Base-by-base conservation (phyloP, 2,329 filamentous ascomycete species). In the Ploettnerulaceae sp. region DNA sequence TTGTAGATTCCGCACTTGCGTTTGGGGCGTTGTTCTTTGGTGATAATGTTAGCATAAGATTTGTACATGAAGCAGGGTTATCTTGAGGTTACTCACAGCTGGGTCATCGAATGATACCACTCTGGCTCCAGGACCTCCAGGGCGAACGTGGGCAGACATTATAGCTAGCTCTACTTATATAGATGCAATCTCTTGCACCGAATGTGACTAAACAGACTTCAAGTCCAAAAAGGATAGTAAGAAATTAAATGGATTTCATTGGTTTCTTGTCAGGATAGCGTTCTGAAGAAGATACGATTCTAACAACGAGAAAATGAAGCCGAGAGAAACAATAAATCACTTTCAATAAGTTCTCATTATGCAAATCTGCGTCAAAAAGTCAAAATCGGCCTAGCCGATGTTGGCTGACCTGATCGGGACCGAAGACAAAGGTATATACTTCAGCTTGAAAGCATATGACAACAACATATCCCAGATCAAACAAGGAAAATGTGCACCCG, bases 71-170 rank as follows among this genome's bases (percentile, higher is more conserved):
- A 12, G 3, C 25, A 17, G 2, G n/a, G 5, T 12, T 5, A 17
- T 7, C 20, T 9, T 7, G 9, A 12, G 24, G 9, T 9, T 4
- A 21, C 15, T 29, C 21, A 39, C 36, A 7, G 24, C 2, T 5
- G 36, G 14, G n/a, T 24, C 29, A 12, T 21, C 36, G 25, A 39
- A 39, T 39, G 36, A 39, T 21, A 39, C 36, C 15, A 39, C 36
- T 29, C 29, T 39, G 25, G 36, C 36, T 20, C 29, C 36, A 28
- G 36, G 36, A 12, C 36, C 36, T 29, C 36, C 36, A n/a, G 36
- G 36, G 8, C 36, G 15, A 7, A 39, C 36, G 7, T 24, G 21
- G 17, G 36, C 28, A 28, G 36, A 39, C 36, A 39, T 38, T 20
- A 5, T 18, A 12, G 3, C 5, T 15, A 17, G 20, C 8, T 15